These are phyloP conservation scores for Austroboletus niveus DNA, from an alignment of 1,284 basidiomycete species.

Conservation along the genomic window DNA sequence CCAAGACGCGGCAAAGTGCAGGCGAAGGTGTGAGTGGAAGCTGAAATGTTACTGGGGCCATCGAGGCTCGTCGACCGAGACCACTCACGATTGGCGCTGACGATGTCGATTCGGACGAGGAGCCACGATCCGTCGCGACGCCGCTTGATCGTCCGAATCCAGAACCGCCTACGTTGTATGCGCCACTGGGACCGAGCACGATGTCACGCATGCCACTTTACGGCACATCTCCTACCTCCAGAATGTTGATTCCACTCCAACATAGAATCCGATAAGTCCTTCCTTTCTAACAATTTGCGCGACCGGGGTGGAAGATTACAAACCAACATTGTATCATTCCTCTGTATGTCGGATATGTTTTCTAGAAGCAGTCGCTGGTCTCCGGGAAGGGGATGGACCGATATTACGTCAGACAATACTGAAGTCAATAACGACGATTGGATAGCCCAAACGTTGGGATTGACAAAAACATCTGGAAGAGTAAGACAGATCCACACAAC, in stretches of 20 bases:
- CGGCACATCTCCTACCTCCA: slow-evolving; percentile 62
- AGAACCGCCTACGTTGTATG: slow-evolving; percentile 36
- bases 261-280: slow-evolving; percentile 83
- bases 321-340: slow-evolving; percentile 80
- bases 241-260: slow-evolving; percentile 94
- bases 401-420: slow-evolving; percentile 42
- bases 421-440: slow-evolving; percentile 49
- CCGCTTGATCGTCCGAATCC: slow-evolving; percentile 39
- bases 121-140: slow-evolving; percentile 26
- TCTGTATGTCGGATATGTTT: slow-evolving; percentile 57
- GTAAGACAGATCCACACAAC: slow-evolving; percentile 60
- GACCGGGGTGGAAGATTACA: slow-evolving; percentile 65
- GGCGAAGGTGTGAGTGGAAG: too few relatives aligned
- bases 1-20: slow-evolving; percentile 51
- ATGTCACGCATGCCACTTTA: slow-evolving; percentile 29
- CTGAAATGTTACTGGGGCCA: slow-evolving; percentile 22
- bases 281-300: slow-evolving; percentile 74
- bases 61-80: slow-evolving; percentile 44
- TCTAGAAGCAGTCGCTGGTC: slow-evolving; percentile 43
- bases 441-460: slow-evolving; percentile 63
- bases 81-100: slow-evolving; percentile 13
- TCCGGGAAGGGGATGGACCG: slow-evolving; percentile 30
- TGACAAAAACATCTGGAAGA: slow-evolving; percentile 71
- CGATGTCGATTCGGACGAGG: slow-evolving; percentile 1
- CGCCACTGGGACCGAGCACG: slow-evolving; percentile 40